Evolutionary conservation across 345 rosid genomes (phyloP), one percentile per base, ranked within the genome.

Genomic region (Linum tenue): DNA sequence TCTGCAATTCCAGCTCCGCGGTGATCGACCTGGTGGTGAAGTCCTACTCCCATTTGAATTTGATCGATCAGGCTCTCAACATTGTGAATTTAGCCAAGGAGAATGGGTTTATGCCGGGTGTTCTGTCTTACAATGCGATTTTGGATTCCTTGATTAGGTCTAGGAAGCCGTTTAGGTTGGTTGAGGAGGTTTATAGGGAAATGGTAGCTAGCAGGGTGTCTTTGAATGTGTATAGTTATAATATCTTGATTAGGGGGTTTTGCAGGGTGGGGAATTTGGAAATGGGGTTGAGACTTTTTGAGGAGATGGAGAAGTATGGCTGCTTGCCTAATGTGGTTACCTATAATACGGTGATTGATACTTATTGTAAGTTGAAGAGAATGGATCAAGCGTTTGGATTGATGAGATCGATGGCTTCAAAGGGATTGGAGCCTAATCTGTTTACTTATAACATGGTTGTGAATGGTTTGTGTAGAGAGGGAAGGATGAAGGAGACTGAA

Each of bases 21-120:
- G 96, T 89, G 70, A 79, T 91, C 69, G 98, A 91, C 76, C 67
- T 89, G 72, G 95, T 87, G 51, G 96, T 89, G 66, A 89, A 91
- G 64, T 80, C 92, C 67, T 91, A 85, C 72, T 82, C 95, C 37
- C 76, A 77, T 55, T 42, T 91, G 70, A 73, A 76, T 60, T 68
- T 89, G 66, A 74, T 83, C 22, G 89, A 83, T 65, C 81, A 89
- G 76, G 94, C 92, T 69, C 37, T 80, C 63, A 76, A 76, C 39
- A 69, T 91, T 39, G 75, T 91, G 15, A 73, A 67, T 76, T 73
- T 82, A 36, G 95, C 95, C 16, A 83, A 85, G 64, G 39, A 60
- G 31, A 75, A 83, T 72, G 98, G 96, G 50, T 87, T 86, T 37
- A 87, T 91, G 96, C 98, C 96, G 38, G 98, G 98, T n/a, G 85